A percentile compares a stretch with the other conserved stretches of the same genome.
These are phyloP conservation scores for Yarrowia sp. DNA, from an alignment of 805 yeast species.

Conservation along the genomic window DNA sequence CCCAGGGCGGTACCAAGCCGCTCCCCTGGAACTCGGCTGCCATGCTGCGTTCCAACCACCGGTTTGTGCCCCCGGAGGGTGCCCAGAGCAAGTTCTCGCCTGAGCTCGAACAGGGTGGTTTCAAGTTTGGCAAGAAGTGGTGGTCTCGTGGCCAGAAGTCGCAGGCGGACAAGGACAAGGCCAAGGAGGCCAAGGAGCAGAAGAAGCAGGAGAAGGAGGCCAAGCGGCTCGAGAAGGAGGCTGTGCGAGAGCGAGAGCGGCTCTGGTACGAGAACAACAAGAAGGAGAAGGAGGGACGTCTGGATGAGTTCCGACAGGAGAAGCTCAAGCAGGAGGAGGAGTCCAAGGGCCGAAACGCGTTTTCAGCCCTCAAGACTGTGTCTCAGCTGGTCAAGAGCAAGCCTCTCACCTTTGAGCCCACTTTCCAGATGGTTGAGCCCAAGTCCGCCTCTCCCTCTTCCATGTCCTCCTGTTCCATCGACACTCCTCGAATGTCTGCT, in stretches of 20 bases:
- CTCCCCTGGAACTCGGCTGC: not conserved
- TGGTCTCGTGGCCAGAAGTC: not conserved
- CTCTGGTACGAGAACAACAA: not conserved
- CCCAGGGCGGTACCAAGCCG: not conserved
- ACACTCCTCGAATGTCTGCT: slow-evolving; percentile 15
- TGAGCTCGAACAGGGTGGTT: not conserved
- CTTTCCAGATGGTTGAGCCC: slow-evolving; percentile 24
- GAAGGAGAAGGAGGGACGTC: slow-evolving; percentile 2
- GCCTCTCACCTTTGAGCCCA: slow-evolving; percentile 8
- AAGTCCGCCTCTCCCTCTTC: not conserved
- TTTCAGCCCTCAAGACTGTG: slow-evolving; percentile 10
- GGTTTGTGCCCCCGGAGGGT: slow-evolving; percentile 20
- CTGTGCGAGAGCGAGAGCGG: not conserved
- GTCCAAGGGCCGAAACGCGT: not conserved
- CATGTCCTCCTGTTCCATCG: not conserved
- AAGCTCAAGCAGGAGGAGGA: not conserved
- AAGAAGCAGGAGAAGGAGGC: slow-evolving; percentile 6
- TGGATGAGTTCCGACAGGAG: not conserved
- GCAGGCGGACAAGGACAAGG: not conserved
- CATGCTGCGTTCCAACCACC: slow-evolving; percentile 5
- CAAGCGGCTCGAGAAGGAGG: slow-evolving; percentile 10
- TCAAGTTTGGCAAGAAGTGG: slow-evolving; percentile 20
- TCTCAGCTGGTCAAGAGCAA: slow-evolving; percentile 16
- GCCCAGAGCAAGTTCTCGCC: slow-evolving; percentile 7
- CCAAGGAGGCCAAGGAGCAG: slow-evolving; percentile 14